Evolutionary conservation across 257 asterid species (phyloP).

Genomic region (Solanum sejunctum): DNA sequence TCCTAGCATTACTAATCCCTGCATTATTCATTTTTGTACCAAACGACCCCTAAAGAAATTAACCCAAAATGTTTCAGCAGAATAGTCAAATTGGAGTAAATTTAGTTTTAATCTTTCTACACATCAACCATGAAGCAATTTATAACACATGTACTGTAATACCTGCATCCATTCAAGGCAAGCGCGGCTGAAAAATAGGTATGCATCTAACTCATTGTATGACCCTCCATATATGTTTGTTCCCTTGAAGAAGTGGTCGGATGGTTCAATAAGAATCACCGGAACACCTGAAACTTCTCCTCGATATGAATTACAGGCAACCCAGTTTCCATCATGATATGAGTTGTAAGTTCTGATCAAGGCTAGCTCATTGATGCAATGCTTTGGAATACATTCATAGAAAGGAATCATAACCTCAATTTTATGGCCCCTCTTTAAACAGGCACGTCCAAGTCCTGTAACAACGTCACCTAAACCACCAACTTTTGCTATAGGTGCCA

Average conservation of each 20-base stretch:
- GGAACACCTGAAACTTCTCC: slow-evolving; percentile 60
- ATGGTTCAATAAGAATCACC: slow-evolving; percentile 55
- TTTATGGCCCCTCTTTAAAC: slow-evolving; percentile 54
- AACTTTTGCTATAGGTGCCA: slow-evolving; percentile 85
- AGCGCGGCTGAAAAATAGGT: slow-evolving; percentile 80
- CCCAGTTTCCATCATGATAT: slow-evolving; percentile 58
- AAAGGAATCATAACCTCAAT: slow-evolving; percentile 73
- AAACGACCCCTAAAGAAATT: not conserved
- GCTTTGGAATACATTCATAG: slow-evolving; percentile 66
- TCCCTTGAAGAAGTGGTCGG: slow-evolving; percentile 72
- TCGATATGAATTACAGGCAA: slow-evolving; percentile 44
- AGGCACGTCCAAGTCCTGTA: slow-evolving; percentile 75
- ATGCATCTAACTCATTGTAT: slow-evolving; percentile 76
- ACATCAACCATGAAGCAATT: not conserved
- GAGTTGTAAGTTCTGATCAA: slow-evolving; percentile 44
- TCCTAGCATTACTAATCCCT: too few relatives aligned
- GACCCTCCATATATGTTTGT: slow-evolving; percentile 76
- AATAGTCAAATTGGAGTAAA: not conserved
- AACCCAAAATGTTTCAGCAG: not conserved
- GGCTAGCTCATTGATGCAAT: slow-evolving; percentile 30
- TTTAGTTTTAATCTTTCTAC: not conserved
- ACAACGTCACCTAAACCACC: slow-evolving; percentile 93
- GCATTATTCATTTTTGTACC: too few relatives aligned
- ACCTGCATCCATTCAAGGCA: slow-evolving; percentile 98
- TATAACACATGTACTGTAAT: not conserved